Base-by-base conservation (phyloP, 192 early-diverging fungal genomes). In the Mortierella hygrophila region DNA sequence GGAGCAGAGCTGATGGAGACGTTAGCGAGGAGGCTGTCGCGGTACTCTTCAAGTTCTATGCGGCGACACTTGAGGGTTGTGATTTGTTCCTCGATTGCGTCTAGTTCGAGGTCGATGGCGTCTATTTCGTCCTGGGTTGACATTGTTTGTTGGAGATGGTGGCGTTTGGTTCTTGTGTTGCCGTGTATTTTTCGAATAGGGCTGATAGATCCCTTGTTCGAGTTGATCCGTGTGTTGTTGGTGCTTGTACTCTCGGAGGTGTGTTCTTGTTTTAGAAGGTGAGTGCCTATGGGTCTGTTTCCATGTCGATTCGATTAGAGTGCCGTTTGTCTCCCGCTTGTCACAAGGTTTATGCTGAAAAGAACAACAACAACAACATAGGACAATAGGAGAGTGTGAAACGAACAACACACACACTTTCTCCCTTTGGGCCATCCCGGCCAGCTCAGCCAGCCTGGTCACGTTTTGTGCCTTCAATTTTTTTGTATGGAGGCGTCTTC, bases 21-120 rank as follows among this genome's bases (percentile, higher is more conserved):
- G 10, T 52, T 44, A 38, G 44, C 29, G 13, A 76, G n/a, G 26
- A 85, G 83, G 20, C 38, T 54, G n/a, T 79, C 83, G 15, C 83
- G 47, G 21, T 80, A 80, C 18, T 78, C 78, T 42, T 79, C 69
- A 1, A 85, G 78, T 23, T 85, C 78, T 15, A 68, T 70, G 21
- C 83, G 77, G 8, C 78, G 65, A 37, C 44, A 72, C 68, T 86
- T 44, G 18, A 86, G 52, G 21, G 76, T 76, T 20, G 76, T 77
- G 21, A 86, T 86, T 60, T 80, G 75, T 18, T 77, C 75, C 37
- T 86, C 75, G 49, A 86, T 86, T 1, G 46, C 38, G 4, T 29
- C 32, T 13, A 86, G 75, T 32, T 86, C 84, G 54, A 78, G 60
- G 47, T 81, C 79, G 44, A 81, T 80, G n/a, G 72, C 38, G 18